Evolutionary conservation across 2,329 filamentous ascomycete genomes (phyloP), one percentile per base, ranked within the genome.

Genomic region (Helminthosporium solani): DNA sequence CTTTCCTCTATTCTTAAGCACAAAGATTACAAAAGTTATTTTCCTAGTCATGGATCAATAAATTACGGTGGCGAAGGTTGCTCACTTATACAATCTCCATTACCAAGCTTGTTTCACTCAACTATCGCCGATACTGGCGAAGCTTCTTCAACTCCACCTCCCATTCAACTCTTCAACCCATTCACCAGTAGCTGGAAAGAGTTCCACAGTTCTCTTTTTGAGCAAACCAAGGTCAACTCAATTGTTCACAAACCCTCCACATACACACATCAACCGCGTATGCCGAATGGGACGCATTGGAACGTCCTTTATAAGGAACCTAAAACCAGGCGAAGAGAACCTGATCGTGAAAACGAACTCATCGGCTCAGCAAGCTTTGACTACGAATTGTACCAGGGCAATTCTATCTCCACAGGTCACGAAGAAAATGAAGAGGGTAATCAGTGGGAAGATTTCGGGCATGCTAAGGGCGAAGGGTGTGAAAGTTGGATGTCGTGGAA

Each of bases 341-440:
- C 14, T 7, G 8, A 25, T 9, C 16, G 11, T 3, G 11, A 9
- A 11, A 14, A 23, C 21, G 47, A 50, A 25, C 39, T 46, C 3
- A 39, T 42, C 16, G 25, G 43, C n/a, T 40, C 39, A 7, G 38
- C 38, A 3, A 50, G 46, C 16, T 50, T 42, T 18, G 37, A 34
- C 19, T 50, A 42, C 18, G 47, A 46, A 28, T 36, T 33, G 3
- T 21, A 16, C 9, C 16, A 27, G 8, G 40, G 27, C 3, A 20
- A 35, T 20, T n/a, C 2, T 40, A 18, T 27, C 8, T 21, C 18
- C 5, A 14, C 2, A 23, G 12, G 12, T 11, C 14, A 27, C 7
- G 25, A n/a, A 4, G 33, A 36, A 9, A 36, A 35, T 20, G 31
- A 19, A 28, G n/a, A 36, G 9, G 40, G 19, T 3, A 14, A 28